A percentile compares a stretch with the other conserved stretches of the same genome.
phyloP scores from a whole-genome alignment of 176 grass and related monocot genomes.

The Secale cereale region DNA sequence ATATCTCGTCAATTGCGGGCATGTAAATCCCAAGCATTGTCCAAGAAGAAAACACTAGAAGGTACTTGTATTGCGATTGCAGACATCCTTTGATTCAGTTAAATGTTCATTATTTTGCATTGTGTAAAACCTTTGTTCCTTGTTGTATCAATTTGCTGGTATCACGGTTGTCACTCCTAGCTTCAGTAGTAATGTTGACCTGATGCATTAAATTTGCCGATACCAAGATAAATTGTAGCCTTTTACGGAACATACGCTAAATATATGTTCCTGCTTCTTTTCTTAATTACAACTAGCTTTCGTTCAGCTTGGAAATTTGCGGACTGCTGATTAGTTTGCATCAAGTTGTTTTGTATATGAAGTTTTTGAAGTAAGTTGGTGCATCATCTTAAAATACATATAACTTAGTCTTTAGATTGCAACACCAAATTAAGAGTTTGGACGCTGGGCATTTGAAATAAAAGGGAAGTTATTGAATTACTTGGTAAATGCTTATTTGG shows the following conservation, averaged over 20 bases:
- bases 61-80: conserved; percentile 32
- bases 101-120: not conserved
- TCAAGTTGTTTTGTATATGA: conserved; percentile 19
- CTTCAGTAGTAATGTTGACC: conserved; percentile 30
- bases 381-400: not conserved
- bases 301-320: not conserved
- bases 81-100: not conserved
- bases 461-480: conserved; percentile 6
- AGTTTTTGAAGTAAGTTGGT: not conserved
- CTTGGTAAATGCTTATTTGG: not conserved
- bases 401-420: not conserved
- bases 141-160: not conserved
- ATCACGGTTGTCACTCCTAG: not conserved
- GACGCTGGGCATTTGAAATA: not conserved
- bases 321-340: conserved; percentile 7
- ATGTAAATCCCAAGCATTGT: conserved; percentile 73
- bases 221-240: not conserved
- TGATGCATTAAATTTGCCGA: conserved; percentile 1
- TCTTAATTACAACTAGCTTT: not conserved
- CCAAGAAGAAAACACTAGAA: conserved; percentile 88
- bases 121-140: not conserved
- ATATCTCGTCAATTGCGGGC: conserved; percentile 84
- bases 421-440: not conserved
- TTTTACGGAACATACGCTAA: not conserved
- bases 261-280: not conserved